Percentiles rank a stretch among this genome's conserved stretches.
phyloP scores from a whole-genome alignment of 2,329 filamentous ascomycete species.

The Graphilbum ipis-grandicollis region DNA sequence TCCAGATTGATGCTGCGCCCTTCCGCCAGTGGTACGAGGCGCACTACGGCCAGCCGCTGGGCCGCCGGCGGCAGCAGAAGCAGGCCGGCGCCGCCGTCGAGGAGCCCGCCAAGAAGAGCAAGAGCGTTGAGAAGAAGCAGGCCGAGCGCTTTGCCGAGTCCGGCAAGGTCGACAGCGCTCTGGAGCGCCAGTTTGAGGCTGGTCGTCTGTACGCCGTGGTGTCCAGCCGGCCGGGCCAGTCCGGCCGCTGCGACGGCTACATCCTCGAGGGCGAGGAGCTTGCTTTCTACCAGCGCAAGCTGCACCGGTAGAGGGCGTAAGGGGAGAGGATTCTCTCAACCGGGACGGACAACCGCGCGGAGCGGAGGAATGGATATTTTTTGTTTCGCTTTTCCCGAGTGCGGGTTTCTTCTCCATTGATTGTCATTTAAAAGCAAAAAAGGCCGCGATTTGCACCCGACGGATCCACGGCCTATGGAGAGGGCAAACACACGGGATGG shows the following conservation, averaged over 20 bases:
- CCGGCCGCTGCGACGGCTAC: constrained; percentile 91
- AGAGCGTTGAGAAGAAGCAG: constrained; percentile 93
- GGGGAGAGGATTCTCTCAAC: too few relatives aligned
- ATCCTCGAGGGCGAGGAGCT: constrained; percentile 98
- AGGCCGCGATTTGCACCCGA: too few relatives aligned
- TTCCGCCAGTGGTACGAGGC: constrained; percentile 99
- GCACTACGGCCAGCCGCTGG: constrained; percentile 86
- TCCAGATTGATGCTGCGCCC: constrained; percentile 95
- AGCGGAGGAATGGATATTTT: too few relatives aligned
- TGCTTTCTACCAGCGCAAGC: constrained; percentile 99
- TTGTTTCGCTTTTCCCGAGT: too few relatives aligned
- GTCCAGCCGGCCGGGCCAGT: constrained; percentile 88
- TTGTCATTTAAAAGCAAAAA: too few relatives aligned
- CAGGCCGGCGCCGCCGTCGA: constrained; percentile 36
- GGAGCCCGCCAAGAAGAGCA: constrained; percentile 80
- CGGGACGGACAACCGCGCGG: too few relatives aligned
- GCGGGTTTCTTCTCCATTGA: too few relatives aligned
- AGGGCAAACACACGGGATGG: too few relatives aligned
- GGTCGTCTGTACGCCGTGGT: constrained; percentile 92
- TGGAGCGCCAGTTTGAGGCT: constrained; percentile 99
- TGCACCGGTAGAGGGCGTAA: constrained; percentile 99
- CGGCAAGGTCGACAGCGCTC: constrained; percentile 82
- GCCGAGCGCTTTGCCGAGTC: constrained; percentile 60
- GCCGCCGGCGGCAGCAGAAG: constrained; percentile 84
- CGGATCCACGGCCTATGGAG: too few relatives aligned